Conservation (phyloP, 495 filamentous ascomycete species). For the Friedmanniomyces simplex region DNA sequence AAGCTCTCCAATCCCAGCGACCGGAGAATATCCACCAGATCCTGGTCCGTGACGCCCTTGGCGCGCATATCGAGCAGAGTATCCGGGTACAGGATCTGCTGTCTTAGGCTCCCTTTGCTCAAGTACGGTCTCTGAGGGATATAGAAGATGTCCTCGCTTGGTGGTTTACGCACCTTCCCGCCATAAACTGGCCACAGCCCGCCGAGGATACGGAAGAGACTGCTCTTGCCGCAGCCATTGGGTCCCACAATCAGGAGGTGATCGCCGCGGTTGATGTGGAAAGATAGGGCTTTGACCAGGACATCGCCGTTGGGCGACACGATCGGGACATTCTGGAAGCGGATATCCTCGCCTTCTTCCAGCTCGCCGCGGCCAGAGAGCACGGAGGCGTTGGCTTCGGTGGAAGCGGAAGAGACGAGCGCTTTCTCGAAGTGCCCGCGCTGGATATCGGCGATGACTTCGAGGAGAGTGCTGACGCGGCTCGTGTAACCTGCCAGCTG, state of each 20-base stretch:
- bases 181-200: constrained; percentile 99
- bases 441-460: constrained; percentile 90
- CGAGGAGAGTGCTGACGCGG: constrained; percentile 74
- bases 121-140: constrained; percentile 95
- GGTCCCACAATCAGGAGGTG: constrained; percentile 93
- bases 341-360: constrained; percentile 68
- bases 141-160: constrained; percentile 88
- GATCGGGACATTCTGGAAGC: constrained; percentile 85
- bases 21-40: constrained; percentile 64
- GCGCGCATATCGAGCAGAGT: constrained; percentile 73
- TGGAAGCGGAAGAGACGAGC: constrained; percentile 76
- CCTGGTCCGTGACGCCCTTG: constrained; percentile 72
- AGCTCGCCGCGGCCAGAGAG: constrained; percentile 69
- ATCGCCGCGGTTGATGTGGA: constrained; percentile 72
- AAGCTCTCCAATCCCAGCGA: constrained; percentile 74
- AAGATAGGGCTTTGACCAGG: constrained; percentile 70
- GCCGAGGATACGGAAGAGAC: constrained; percentile 88
- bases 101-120: constrained; percentile 73
- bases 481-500: constrained; percentile 94
- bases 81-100: constrained; percentile 96
- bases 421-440: constrained; percentile 90
- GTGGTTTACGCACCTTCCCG: constrained; percentile 80
- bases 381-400: constrained; percentile 64
- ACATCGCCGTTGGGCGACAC: constrained; percentile 95
- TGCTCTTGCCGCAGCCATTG: constrained; percentile 95